Percentiles rank a stretch among this genome's conserved stretches.
Conservation (phyloP, 2,329 filamentous ascomycete species). For the Zasmidium citrigriseum region DNA sequence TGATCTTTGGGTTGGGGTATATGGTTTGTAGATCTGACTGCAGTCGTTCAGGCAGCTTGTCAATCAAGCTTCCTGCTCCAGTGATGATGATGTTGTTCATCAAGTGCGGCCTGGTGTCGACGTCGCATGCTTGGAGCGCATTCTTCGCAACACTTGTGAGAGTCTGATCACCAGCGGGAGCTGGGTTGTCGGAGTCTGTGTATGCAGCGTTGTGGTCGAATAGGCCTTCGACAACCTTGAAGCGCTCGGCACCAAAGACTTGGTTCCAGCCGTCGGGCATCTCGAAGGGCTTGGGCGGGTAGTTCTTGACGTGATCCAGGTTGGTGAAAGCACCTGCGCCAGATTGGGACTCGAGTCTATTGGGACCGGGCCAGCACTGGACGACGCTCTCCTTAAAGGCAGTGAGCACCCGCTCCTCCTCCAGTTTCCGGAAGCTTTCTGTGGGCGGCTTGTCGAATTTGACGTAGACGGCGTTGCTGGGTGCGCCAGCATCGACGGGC, state of each 20-base stretch:
- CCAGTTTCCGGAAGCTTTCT: constrained; percentile 74
- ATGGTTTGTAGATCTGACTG: constrained; percentile 78
- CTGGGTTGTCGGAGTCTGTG: constrained; percentile 48
- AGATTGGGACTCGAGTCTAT: constrained; percentile 55
- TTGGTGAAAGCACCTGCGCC: constrained; percentile 59
- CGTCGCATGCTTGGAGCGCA: constrained; percentile 77
- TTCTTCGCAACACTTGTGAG: constrained; percentile 80
- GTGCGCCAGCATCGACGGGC: constrained; percentile 80
- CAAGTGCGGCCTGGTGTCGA: constrained; percentile 80
- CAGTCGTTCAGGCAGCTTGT: constrained; percentile 88
- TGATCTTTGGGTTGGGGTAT: constrained; percentile 83
- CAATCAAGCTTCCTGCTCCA: constrained; percentile 81
- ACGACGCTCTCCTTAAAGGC: constrained; percentile 99
- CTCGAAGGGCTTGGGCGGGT: constrained; percentile 86
- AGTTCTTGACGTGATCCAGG: constrained; percentile 71
- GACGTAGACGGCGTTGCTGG: constrained; percentile 74
- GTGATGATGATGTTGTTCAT: constrained; percentile 91
- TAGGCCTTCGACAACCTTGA: constrained; percentile 81
- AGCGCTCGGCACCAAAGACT: constrained; percentile 87
- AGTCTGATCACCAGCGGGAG: constrained; percentile 67
- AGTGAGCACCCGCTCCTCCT: constrained; percentile 90
- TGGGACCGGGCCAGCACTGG: constrained; percentile 85
- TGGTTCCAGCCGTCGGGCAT: constrained; percentile 97
- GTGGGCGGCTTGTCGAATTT: constrained; percentile 63
- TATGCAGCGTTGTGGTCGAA: constrained; percentile 84